Evolutionary conservation across 2,329 filamentous ascomycete species (phyloP), one percentile per base, ranked within the genome.

Genomic region (Venturia pyrina): DNA sequence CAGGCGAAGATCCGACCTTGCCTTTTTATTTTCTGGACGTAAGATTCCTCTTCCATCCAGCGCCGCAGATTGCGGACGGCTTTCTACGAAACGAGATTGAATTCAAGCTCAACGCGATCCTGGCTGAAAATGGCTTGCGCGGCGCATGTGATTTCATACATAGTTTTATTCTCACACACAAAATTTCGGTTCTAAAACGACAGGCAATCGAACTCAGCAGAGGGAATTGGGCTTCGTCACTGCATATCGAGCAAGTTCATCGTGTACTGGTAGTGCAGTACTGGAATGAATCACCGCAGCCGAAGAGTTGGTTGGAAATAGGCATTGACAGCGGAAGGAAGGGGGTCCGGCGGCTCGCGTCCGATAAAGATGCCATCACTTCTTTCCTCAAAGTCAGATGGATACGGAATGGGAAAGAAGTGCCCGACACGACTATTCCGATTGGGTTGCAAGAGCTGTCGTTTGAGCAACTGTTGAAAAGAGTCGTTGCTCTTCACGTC

Each of bases 11-110:
- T 69, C 85, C 87, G 21, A 81, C 87, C 41, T 89, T 89, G 65
- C 93, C 96, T 71, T 96, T 96, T 73, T 97, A 89, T 82, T 96
- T 98, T 73, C 90, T 98, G 68, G 93, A 98, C 75, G 87, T 98
- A 71, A 86, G 93, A 67, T 92, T 96, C 70, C 79, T 87, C 17
- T 99, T 96, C 74, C 82, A 80, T 10, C 93, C 93, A 8, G 79
- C 83, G 0, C 83, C 89, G 0, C 77, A 70, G 5, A 71, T 96
- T 8, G 81, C 88, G 0, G 76, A 79, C 63, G 85, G 88, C 34
- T 71, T 72, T 44, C 77, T 96, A 57, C 84, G 66, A n/a, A 46
- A 43, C 19, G 21, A 37, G 43, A 56, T 67, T n/a, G 66, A 67
- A 32, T 66, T 41, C 37, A 48, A 46, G 43, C 41, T 67, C 17